Percentiles rank a stretch among this genome's conserved stretches.
These are phyloP conservation scores for Polysphondylium violaceum DNA, from an alignment of 78 protist genomes.

Conservation along the genomic window DNA sequence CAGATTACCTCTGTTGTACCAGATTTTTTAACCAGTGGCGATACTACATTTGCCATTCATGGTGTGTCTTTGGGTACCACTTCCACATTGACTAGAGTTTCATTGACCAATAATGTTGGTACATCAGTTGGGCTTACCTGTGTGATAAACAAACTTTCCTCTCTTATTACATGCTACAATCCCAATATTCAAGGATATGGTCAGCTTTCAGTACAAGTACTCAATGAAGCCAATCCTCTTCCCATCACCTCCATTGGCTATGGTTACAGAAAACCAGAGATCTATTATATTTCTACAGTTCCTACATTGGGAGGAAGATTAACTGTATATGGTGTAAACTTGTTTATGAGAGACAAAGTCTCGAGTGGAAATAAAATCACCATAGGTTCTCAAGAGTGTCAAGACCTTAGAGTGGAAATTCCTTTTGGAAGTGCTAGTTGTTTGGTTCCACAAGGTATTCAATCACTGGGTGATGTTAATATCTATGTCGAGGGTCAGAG, in stretches of 20 bases:
- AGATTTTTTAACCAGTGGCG: neutral
- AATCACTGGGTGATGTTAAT: no score
- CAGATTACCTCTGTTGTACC: neutral
- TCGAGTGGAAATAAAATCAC: neutral
- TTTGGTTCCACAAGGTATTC: no score
- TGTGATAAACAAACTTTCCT: neutral
- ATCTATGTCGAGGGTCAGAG: no score
- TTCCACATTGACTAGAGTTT: neutral
- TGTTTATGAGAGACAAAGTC: slow-evolving; percentile 10
- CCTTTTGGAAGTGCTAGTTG: neutral
- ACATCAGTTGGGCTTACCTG: neutral
- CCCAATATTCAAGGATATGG: slow-evolving; percentile 47
- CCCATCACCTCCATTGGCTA: neutral
- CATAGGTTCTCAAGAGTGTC: neutral
- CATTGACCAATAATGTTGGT: neutral
- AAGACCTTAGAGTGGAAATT: neutral
- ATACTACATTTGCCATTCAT: neutral
- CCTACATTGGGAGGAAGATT: slow-evolving; percentile 38
- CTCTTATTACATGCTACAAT: slow-evolving; percentile 11
- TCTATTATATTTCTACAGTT: neutral
- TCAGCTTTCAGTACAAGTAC: neutral
- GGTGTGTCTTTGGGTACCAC: slow-evolving; percentile 15
- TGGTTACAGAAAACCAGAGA: slow-evolving; percentile 1
- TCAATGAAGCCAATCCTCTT: neutral
- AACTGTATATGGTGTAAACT: slow-evolving; percentile 24